Conservation (phyloP, 2,329 filamentous ascomycete species). For the Dothistroma septosporum region DNA sequence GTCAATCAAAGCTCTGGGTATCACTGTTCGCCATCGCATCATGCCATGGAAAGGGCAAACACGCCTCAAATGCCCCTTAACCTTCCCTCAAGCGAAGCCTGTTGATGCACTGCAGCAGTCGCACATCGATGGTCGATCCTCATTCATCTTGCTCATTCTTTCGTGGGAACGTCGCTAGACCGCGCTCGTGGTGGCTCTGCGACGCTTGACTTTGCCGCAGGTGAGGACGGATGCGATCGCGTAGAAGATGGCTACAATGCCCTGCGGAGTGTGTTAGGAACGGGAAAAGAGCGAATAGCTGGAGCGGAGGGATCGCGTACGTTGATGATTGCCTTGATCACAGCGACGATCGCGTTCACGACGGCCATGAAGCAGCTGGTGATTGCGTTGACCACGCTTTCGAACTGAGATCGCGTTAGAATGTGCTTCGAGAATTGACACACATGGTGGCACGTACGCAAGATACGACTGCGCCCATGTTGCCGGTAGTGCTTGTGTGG, state of each 20-base stretch:
- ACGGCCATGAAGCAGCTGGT: constrained; percentile 39
- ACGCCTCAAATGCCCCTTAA: neutral
- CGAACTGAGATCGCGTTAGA: constrained; percentile 25
- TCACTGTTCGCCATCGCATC: constrained; percentile 17
- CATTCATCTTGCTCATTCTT: neutral
- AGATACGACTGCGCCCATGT: constrained; percentile 78
- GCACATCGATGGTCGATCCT: neutral
- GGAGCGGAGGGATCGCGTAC: constrained; percentile 14
- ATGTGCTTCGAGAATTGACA: neutral
- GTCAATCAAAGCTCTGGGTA: constrained; percentile 18
- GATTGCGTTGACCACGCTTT: constrained; percentile 43
- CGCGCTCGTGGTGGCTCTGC: constrained; percentile 36
- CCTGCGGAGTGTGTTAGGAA: constrained; percentile 35
- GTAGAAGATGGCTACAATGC: constrained; percentile 48
- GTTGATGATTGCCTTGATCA: constrained; percentile 46
- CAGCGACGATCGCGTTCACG: constrained; percentile 46
- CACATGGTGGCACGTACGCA: constrained; percentile 58
- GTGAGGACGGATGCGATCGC: constrained; percentile 49
- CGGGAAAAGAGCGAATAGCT: neutral
- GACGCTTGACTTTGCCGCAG: constrained; percentile 43
- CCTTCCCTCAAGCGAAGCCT: neutral
- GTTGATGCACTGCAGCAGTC: neutral
- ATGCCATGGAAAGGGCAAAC: constrained; percentile 2
- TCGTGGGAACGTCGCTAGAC: constrained; percentile 28
- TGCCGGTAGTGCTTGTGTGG: constrained; percentile 34